Evolutionary conservation across 805 yeast genomes (phyloP).

Genomic region (Lipomyces chichibuensis): DNA sequence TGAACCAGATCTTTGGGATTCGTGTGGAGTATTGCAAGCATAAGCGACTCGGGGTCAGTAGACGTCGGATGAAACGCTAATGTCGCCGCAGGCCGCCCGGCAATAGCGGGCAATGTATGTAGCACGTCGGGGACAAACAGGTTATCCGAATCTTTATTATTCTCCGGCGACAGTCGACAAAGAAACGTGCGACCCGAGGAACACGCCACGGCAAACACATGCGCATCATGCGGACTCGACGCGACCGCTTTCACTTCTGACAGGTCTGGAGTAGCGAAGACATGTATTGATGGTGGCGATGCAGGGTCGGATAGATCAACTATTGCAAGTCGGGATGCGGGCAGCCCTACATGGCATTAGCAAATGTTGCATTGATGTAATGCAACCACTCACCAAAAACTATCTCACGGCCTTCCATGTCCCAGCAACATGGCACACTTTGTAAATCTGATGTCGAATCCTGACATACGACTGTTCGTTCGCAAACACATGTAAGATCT

Average conservation of each 20-base stretch:
- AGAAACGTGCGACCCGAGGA: slow-evolving; percentile 25
- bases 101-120: slow-evolving; percentile 18
- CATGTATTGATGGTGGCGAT: neutral
- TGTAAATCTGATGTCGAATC: neutral
- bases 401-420: slow-evolving; percentile 14
- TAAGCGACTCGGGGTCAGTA: slow-evolving; percentile 22
- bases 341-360: neutral
- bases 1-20: neutral
- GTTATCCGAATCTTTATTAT: neutral
- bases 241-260: slow-evolving; percentile 18
- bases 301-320: slow-evolving; percentile 11
- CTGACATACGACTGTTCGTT: slow-evolving; percentile 21
- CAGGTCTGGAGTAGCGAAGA: slow-evolving; percentile 12
- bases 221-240: slow-evolving; percentile 25
- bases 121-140: slow-evolving; percentile 8
- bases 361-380: neutral
- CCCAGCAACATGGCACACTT: slow-evolving; percentile 21
- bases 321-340: neutral
- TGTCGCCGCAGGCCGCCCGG: slow-evolving; percentile 14
- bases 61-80: slow-evolving; percentile 35
- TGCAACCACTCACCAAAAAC: slow-evolving; percentile 12
- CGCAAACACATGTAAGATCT: slow-evolving; percentile 25
- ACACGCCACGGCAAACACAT: slow-evolving; percentile 30
- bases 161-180: slow-evolving; percentile 8
- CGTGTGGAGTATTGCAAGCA: slow-evolving; percentile 25